Evolutionary conservation across 176 grass and related monocot genomes (phyloP), one percentile per base, ranked within the genome.

Genomic region (Carex cristatella): DNA sequence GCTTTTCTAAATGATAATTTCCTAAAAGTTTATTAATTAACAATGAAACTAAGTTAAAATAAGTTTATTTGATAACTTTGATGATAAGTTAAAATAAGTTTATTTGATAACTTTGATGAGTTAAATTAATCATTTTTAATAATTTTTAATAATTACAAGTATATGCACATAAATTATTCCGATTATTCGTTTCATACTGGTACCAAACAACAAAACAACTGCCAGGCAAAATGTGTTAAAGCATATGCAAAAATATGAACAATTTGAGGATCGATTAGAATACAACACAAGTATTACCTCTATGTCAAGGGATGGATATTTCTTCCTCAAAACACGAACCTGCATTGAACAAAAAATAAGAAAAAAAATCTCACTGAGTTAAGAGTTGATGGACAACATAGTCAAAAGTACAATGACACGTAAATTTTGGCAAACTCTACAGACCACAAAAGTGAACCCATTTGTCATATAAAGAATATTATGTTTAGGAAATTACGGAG

Each of bases 291-390:
- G 28, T 57, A 57, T 37, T 91, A 99, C 96, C 93, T 95, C 96
- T 51, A 98, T 93, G 60, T 98, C 95, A 64, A 99, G 93, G 64
- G 93, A 89, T 75, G 93, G 96, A 85, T 95, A 94, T 86, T 95
- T 99, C 60, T 95, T 87, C 86, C 96, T 94, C 90, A 99, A 80
- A 8, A 80, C 79, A 40, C 88, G 83, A n/a, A 99, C 96, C 93
- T 95, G 81, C 23, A 2, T 69, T 30, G n/a, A 83, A 65, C 54
- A 33, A 49, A 64, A 80, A 28, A 11, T 27, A 12, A 15, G 10
- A 15, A 30, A 65, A 60, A 10, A 63, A 10, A 63, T 44, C 28
- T 2, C 4, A 23, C 10, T 7, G 23, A 57, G 46, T 30, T 40
- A 46, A 46, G 12, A 81, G 23, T 81, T 61, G 7, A 42, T 23